These are phyloP conservation scores for Phlebiopsis flavidoalba DNA, from an alignment of 768 basidiomycete species.

Conservation along the genomic window DNA sequence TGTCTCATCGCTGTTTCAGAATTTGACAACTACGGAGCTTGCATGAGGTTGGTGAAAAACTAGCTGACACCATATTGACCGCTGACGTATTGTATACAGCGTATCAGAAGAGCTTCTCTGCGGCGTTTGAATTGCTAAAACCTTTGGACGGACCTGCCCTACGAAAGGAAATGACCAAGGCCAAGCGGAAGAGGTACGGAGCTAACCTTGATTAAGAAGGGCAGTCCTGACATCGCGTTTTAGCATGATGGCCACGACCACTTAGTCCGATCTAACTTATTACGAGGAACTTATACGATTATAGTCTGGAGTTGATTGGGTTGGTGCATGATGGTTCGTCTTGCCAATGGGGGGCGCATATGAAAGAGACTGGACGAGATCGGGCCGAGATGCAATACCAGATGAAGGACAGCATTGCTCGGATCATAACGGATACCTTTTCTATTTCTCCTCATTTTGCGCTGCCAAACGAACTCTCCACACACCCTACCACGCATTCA, in stretches of 20 bases:
- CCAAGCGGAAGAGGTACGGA: slow-evolving; percentile 90
- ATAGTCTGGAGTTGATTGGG: slow-evolving; percentile 12
- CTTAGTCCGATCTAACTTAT: slow-evolving; percentile 13
- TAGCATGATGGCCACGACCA: slow-evolving; percentile 28
- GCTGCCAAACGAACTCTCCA: not conserved
- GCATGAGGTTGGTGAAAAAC: slow-evolving; percentile 67
- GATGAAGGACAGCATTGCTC: not conserved
- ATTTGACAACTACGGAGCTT: slow-evolving; percentile 93
- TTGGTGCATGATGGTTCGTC: slow-evolving; percentile 9
- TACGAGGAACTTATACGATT: slow-evolving; percentile 12
- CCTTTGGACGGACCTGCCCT: slow-evolving; percentile 91
- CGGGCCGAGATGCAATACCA: not conserved
- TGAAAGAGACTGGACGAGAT: not conserved
- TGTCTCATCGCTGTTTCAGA: slow-evolving; percentile 38
- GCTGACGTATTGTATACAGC: slow-evolving; percentile 30
- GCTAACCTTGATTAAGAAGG: not conserved
- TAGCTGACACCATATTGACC: not conserved
- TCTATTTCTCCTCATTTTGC: not conserved
- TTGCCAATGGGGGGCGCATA: slow-evolving; percentile 2
- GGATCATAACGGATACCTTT: slow-evolving; percentile 4
- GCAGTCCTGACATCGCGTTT: not conserved
- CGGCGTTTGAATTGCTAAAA: slow-evolving; percentile 95
- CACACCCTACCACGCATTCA: slow-evolving; percentile 6
- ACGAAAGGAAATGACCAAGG: slow-evolving; percentile 98
- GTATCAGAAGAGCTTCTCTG: slow-evolving; percentile 97